Evolutionary conservation across 495 filamentous ascomycete species (phyloP).

Genomic region (Hypoxylon fragiforme): DNA sequence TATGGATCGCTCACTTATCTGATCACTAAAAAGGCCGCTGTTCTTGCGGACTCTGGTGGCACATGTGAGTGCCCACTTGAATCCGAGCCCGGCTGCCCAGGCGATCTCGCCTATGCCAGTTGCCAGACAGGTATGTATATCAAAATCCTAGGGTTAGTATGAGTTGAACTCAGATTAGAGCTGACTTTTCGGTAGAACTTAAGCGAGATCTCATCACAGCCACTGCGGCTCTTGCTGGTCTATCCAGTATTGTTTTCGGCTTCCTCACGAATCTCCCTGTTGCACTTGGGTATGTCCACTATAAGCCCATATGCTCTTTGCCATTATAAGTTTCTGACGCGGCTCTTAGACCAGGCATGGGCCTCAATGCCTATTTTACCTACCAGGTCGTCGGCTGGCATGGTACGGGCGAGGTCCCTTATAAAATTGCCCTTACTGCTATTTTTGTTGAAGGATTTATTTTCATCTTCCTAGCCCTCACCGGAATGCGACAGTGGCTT

Average conservation of each 20-base stretch:
- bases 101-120: constrained; percentile 58
- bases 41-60: constrained; percentile 66
- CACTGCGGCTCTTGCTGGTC: constrained; percentile 70
- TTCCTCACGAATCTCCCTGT: constrained; percentile 59
- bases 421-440: constrained; percentile 73
- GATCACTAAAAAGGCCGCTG: constrained; percentile 45
- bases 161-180: constrained; percentile 15
- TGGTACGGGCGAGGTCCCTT: constrained; percentile 67
- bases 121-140: constrained; percentile 50
- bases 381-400: constrained; percentile 80
- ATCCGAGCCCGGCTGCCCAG: constrained; percentile 53
- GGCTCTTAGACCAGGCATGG: constrained; percentile 70
- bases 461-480: constrained; percentile 65
- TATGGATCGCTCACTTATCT: constrained; percentile 42
- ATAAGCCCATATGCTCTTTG: constrained; percentile 33
- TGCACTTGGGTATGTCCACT: constrained; percentile 57
- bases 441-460: constrained; percentile 79
- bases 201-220: constrained; percentile 78
- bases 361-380: constrained; percentile 83
- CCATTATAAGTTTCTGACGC: constrained; percentile 26
- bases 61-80: constrained; percentile 66
- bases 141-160: background rate
- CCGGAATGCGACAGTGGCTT: constrained; percentile 83
- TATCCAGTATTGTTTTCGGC: constrained; percentile 54
- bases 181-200: constrained; percentile 50